Conservation (phyloP, 305 asterid genomes). For the Fraxinus floribunda region DNA sequence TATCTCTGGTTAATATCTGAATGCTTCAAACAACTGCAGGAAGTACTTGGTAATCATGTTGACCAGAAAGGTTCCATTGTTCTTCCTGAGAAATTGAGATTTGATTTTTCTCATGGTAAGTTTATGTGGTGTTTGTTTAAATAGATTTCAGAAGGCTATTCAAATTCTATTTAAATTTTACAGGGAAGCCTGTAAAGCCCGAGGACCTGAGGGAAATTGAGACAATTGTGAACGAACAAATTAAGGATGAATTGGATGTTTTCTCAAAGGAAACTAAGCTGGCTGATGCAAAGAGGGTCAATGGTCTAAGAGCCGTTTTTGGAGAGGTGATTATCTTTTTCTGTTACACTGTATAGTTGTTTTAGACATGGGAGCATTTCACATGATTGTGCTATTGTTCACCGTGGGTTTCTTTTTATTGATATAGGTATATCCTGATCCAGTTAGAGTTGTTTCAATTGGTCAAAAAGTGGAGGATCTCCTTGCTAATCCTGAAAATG, state of each 20-base stretch:
- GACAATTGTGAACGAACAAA: slow-evolving; percentile 88
- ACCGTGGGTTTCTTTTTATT: slow-evolving; percentile 11
- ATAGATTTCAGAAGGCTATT: slow-evolving; percentile 13
- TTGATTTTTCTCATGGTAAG: slow-evolving; percentile 96
- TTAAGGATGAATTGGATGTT: slow-evolving; percentile 73
- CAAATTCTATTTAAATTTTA: slow-evolving; percentile 22
- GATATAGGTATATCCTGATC: slow-evolving; percentile 89
- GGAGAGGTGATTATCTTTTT: slow-evolving; percentile 67
- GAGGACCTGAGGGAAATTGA: slow-evolving; percentile 86
- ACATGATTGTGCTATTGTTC: slow-evolving; percentile 9
- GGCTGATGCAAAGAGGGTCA: slow-evolving; percentile 75
- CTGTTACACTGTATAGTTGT: not conserved
- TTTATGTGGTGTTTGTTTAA: slow-evolving; percentile 21
- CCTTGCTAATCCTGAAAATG: slow-evolving; percentile 75
- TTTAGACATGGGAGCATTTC: slow-evolving; percentile 6
- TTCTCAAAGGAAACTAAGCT: slow-evolving; percentile 71
- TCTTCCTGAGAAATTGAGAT: slow-evolving; percentile 97
- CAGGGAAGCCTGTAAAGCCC: slow-evolving; percentile 95
- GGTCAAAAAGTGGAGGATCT: slow-evolving; percentile 90
- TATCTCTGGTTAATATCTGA: slow-evolving; percentile 15
- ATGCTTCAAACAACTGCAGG: slow-evolving; percentile 48
- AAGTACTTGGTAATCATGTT: slow-evolving; percentile 90
- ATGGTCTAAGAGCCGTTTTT: slow-evolving; percentile 92
- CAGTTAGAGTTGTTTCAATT: slow-evolving; percentile 90
- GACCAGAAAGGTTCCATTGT: slow-evolving; percentile 99